phyloP scores from a whole-genome alignment of 257 asterid species.

The Solanum ahanhuiri region DNA sequence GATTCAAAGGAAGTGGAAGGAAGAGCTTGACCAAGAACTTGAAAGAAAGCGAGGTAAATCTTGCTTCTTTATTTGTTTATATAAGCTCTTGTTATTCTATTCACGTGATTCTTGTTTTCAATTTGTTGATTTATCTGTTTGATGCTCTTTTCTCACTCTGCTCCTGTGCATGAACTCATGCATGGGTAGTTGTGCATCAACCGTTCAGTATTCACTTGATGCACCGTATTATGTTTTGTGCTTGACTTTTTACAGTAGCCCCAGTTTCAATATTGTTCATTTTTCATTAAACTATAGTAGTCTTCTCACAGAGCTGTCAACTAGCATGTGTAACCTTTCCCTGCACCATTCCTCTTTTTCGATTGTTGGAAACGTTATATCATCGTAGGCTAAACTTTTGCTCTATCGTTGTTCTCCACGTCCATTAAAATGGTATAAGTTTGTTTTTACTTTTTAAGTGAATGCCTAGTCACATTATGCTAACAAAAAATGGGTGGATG shows the following conservation, averaged over 20 bases:
- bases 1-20: conserved; percentile 37
- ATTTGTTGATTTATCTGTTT: not conserved
- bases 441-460: not conserved
- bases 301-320: not conserved
- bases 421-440: not conserved
- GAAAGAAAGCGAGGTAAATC: conserved; percentile 31
- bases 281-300: not conserved
- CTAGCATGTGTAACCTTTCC: not conserved
- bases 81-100: not conserved
- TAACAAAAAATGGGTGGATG: not conserved
- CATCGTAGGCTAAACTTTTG: not conserved
- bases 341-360: not conserved
- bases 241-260: not conserved
- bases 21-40: conserved; percentile 34
- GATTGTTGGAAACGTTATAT: not conserved
- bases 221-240: not conserved
- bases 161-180: not conserved
- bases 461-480: not conserved
- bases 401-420: not conserved
- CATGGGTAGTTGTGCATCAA: not conserved
- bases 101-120: not conserved
- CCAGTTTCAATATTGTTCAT: not conserved
- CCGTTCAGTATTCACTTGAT: not conserved
- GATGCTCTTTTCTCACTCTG: not conserved
- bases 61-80: not conserved